Conservation (phyloP, 805 yeast species). For the Scheffersomyces ergatensis region DNA sequence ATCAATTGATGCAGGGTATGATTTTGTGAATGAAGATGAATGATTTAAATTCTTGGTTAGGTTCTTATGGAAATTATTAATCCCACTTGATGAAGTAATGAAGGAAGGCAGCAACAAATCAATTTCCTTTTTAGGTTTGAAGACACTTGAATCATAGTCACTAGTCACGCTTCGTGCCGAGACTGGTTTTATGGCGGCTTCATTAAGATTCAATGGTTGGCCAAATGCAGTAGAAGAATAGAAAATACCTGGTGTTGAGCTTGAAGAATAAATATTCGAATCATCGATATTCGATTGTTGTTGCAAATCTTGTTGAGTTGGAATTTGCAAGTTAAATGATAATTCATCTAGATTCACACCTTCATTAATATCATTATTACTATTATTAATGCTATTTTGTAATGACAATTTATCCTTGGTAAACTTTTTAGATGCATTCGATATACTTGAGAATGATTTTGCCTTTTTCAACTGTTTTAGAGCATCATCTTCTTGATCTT, state of each 20-base stretch:
- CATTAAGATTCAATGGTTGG: slow-evolving; percentile 1
- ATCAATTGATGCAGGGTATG: slow-evolving; percentile 52
- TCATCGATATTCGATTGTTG: slow-evolving; percentile 15
- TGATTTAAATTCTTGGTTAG: slow-evolving; percentile 10
- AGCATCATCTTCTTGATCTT: slow-evolving; percentile 43
- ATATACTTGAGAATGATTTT: slow-evolving; percentile 23
- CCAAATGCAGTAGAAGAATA: slow-evolving; percentile 8
- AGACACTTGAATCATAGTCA: neutral
- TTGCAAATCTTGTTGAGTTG: slow-evolving; percentile 2
- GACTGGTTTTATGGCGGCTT: slow-evolving; percentile 6
- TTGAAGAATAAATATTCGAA: slow-evolving; percentile 19
- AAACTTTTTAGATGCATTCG: neutral
- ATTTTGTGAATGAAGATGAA: slow-evolving; percentile 21
- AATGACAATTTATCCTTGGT: neutral
- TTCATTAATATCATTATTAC: neutral
- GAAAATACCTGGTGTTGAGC: slow-evolving; percentile 12
- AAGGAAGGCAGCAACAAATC: slow-evolving; percentile 27
- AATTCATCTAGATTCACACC: neutral
- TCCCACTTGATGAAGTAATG: slow-evolving; percentile 5
- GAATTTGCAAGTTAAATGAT: neutral
- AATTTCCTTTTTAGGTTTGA: slow-evolving; percentile 9
- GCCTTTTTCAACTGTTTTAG: slow-evolving; percentile 38
- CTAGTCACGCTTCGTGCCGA: slow-evolving; percentile 10
- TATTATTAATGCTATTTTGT: neutral
- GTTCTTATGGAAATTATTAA: slow-evolving; percentile 3